Evolutionary conservation across 106 monocot species (phyloP).

Genomic region (Platanthera zijinensis): DNA sequence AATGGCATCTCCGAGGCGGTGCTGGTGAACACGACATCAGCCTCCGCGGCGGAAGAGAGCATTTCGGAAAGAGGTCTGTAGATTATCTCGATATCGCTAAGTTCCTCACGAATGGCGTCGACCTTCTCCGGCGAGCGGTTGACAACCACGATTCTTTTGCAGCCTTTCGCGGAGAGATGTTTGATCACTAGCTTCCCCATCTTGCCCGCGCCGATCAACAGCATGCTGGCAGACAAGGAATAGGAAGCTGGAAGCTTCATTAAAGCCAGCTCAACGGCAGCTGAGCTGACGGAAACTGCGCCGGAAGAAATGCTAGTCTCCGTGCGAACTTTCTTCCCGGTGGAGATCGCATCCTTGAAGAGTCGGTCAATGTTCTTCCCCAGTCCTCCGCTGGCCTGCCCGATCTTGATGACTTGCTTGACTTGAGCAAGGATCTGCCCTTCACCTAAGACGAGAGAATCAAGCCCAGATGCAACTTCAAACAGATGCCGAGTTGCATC

Average conservation of each 20-base stretch:
- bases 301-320: slow-evolving; percentile 96
- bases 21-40: slow-evolving; percentile 94
- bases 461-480: slow-evolving; percentile 89
- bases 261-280: slow-evolving; percentile 90
- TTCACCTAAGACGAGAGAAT: slow-evolving; percentile 96
- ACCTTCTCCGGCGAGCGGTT: slow-evolving; percentile 82
- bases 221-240: slow-evolving; percentile 57
- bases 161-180: slow-evolving; percentile 86
- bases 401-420: slow-evolving; percentile 81
- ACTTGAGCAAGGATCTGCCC: slow-evolving; percentile 97
- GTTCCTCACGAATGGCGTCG: slow-evolving; percentile 63
- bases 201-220: slow-evolving; percentile 91
- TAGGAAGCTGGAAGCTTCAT: slow-evolving; percentile 74
- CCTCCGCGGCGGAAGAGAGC: slow-evolving; percentile 66
- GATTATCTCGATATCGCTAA: slow-evolving; percentile 73
- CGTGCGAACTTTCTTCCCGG: slow-evolving; percentile 74
- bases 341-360: slow-evolving; percentile 88
- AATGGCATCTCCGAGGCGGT: slow-evolving; percentile 86
- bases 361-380: slow-evolving; percentile 93
- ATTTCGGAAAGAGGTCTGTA: slow-evolving; percentile 78
- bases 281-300: slow-evolving; percentile 96
- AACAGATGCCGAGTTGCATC: slow-evolving; percentile 92
- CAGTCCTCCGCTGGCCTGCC: slow-evolving; percentile 60
- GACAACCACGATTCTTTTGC: slow-evolving; percentile 67
- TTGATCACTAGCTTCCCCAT: slow-evolving; percentile 99